A percentile compares a stretch with the other conserved stretches of the same genome.
Evolutionary conservation across 495 filamentous ascomycete genomes (phyloP).

Genomic region (Penicillium coffeae): DNA sequence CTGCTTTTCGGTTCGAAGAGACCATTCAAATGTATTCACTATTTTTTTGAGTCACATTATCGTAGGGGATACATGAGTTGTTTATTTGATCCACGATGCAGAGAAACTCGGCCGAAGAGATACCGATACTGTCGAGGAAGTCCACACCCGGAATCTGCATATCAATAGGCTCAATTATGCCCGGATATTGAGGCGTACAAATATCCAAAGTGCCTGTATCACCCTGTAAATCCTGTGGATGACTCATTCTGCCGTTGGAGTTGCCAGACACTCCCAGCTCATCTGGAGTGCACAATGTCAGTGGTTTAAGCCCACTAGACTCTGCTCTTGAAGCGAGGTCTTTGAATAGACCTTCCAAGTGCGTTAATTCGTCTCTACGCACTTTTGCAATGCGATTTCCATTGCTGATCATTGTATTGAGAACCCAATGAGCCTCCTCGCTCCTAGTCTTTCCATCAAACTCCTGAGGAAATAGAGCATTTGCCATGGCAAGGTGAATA

Average conservation of each 20-base stretch:
- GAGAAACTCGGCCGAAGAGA: conserved; percentile 31
- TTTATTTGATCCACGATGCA: conserved; percentile 27
- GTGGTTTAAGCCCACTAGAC: conserved; percentile 12
- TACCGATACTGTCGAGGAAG: conserved; percentile 27
- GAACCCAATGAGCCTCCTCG: conserved; percentile 21
- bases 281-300: no score
- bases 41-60: no score
- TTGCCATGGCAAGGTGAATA: conserved; percentile 28
- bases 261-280: no score
- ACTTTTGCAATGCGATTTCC: conserved; percentile 30
- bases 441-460: conserved; percentile 15
- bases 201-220: no score
- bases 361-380: conserved; percentile 26
- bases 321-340: conserved; percentile 18
- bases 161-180: not conserved
- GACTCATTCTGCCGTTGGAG: not conserved
- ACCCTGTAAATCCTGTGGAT: not conserved
- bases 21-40: no score
- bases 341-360: conserved; percentile 23
- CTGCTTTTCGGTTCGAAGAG: no score
- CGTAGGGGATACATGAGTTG: no score
- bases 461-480: conserved; percentile 24
- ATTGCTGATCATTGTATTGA: conserved; percentile 33
- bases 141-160: conserved; percentile 16
- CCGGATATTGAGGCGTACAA: not conserved